Percentiles rank a stretch among this genome's conserved stretches.
phyloP scores from a whole-genome alignment of 2,329 filamentous ascomycete species.

The Paracorniculantispora psalliotae region DNA sequence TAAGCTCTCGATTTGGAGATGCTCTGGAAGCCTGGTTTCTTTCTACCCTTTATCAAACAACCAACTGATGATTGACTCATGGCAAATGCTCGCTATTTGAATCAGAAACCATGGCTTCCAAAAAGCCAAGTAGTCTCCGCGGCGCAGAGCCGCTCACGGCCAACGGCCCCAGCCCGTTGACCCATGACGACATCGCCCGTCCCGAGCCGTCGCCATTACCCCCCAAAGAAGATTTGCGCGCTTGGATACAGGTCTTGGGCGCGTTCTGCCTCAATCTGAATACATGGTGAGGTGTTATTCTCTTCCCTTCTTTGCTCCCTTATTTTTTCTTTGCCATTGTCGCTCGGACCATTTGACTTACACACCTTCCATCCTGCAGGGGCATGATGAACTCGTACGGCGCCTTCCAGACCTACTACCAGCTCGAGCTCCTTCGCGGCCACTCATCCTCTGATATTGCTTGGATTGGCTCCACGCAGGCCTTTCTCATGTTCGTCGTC shows the following conservation, averaged over 20 bases:
- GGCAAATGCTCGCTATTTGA: no score
- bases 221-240: conserved; percentile 44
- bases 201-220: conserved; percentile 9
- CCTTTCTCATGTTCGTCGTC: conserved; percentile 31
- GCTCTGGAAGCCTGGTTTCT: background rate
- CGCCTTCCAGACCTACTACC: conserved; percentile 53
- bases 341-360: no score
- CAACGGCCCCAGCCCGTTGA: background rate
- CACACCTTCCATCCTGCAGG: background rate
- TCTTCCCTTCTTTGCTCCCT: no score
- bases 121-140: background rate
- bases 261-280: conserved; percentile 51
- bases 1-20: background rate
- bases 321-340: no score
- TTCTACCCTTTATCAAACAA: no score
- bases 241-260: conserved; percentile 52
- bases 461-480: conserved; percentile 31
- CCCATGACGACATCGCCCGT: background rate
- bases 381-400: conserved; percentile 35
- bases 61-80: no score
- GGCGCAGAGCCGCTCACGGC: background rate
- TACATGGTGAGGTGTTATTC: conserved; percentile 32
- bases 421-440: conserved; percentile 25
- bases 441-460: conserved; percentile 27
- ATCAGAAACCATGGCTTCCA: no score